phyloP scores from a whole-genome alignment of 805 yeast species.

The Ogataea dorogensis region DNA sequence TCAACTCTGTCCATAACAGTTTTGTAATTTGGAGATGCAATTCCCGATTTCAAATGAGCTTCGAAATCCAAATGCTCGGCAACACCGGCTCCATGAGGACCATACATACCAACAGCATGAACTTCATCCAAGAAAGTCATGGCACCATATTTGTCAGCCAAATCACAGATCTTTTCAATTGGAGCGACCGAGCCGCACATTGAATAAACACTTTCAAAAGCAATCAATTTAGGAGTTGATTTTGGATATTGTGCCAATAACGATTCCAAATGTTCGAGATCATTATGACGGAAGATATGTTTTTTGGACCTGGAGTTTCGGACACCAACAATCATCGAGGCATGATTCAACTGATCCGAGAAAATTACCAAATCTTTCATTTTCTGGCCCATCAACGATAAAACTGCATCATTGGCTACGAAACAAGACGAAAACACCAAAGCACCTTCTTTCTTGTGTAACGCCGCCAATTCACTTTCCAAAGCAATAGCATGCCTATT shows the following conservation, averaged over 20 bases:
- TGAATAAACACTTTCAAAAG: conserved; percentile 95
- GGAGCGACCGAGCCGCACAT: conserved; percentile 99
- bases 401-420: conserved; percentile 95
- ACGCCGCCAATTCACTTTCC: conserved; percentile 82
- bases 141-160: conserved; percentile 98
- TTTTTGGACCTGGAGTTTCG: conserved; percentile 85
- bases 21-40: conserved; percentile 47
- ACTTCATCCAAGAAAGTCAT: conserved; percentile 96
- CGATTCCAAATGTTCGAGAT: conserved; percentile 77
- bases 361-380: conserved; percentile 87
- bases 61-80: conserved; percentile 95
- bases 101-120: conserved; percentile 98
- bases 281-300: conserved; percentile 89
- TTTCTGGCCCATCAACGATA: conserved; percentile 87
- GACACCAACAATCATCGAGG: conserved; percentile 96
- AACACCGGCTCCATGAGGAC: conserved; percentile 99
- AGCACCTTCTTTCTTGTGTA: conserved; percentile 94
- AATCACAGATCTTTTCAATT: conserved; percentile 85
- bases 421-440: conserved; percentile 93
- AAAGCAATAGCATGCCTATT: conserved; percentile 83
- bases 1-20: conserved; percentile 89
- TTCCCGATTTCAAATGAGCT: conserved; percentile 68
- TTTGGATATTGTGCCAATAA: conserved; percentile 77
- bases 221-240: conserved; percentile 90
- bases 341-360: conserved; percentile 92